These are phyloP conservation scores for Juglanconis oblonga DNA, from an alignment of 2,329 filamentous ascomycete species.

Conservation along the genomic window DNA sequence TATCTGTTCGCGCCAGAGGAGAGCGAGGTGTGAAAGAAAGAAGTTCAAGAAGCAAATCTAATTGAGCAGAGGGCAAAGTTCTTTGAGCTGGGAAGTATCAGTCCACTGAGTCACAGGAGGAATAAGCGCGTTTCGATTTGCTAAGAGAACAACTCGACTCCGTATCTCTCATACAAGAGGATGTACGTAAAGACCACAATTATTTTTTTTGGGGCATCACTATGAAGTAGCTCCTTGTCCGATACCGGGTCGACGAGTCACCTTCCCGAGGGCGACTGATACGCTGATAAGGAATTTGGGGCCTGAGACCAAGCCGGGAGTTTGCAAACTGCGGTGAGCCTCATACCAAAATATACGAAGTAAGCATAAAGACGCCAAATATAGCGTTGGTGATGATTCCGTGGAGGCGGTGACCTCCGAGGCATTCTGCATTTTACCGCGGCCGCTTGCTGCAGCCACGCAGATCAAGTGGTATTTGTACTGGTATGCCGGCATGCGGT, in stretches of 20 bases:
- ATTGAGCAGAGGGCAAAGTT: not conserved
- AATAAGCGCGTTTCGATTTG: constrained; percentile 17
- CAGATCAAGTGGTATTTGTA: not conserved
- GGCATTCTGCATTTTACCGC: not conserved
- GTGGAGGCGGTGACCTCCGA: not conserved
- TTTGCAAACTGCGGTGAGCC: not conserved
- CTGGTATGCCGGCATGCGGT: too few species aligned
- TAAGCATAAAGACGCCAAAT: not conserved
- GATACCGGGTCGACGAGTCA: constrained; percentile 17
- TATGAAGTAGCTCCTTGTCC: constrained; percentile 4
- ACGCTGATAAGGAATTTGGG: not conserved
- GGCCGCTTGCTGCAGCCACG: not conserved
- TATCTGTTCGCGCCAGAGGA: not conserved
- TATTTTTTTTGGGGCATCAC: constrained; percentile 11
- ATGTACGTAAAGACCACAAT: constrained; percentile 16
- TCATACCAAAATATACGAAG: not conserved
- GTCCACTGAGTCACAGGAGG: not conserved
- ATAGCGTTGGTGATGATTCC: not conserved
- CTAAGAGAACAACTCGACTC: constrained; percentile 1
- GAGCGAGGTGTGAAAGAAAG: constrained; percentile 2
- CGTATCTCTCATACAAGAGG: not conserved
- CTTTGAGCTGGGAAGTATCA: not conserved
- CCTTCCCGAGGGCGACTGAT: not conserved
- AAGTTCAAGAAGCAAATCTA: not conserved
- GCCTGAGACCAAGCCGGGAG: constrained; percentile 2